These are phyloP conservation scores for Ceratobasidium theobromae DNA, from an alignment of 1,284 basidiomycete genomes.

Conservation along the genomic window DNA sequence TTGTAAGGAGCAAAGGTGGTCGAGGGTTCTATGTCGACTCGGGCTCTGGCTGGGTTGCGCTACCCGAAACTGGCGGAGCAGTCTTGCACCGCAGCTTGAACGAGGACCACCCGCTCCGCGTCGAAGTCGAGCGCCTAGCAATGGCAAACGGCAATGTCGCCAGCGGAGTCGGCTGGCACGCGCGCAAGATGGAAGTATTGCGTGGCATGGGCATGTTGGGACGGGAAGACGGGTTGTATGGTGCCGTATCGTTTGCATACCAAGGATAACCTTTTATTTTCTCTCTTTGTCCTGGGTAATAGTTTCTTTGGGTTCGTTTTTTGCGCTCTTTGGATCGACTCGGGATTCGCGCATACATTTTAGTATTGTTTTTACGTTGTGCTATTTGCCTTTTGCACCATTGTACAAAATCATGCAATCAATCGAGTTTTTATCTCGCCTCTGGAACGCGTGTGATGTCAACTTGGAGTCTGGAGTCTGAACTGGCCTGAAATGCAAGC, in stretches of 20 bases:
- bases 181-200: slow-evolving; percentile 95
- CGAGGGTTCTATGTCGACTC: slow-evolving; percentile 95
- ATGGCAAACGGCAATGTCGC: slow-evolving; percentile 85
- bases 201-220: slow-evolving; percentile 89
- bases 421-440: no score
- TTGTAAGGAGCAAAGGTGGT: slow-evolving; percentile 87
- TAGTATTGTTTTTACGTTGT: not conserved
- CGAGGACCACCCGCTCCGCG: slow-evolving; percentile 63
- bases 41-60: slow-evolving; percentile 73
- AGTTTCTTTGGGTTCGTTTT: not conserved
- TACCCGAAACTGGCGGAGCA: slow-evolving; percentile 39
- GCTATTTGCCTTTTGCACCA: not conserved
- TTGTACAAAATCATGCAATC: not conserved
- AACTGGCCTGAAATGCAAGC: no score
- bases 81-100: slow-evolving; percentile 63
- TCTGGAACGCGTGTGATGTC: no score
- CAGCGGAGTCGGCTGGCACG: slow-evolving; percentile 92
- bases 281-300: not conserved
- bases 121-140: slow-evolving; percentile 70
- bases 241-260: slow-evolving; percentile 90
- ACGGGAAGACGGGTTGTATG: slow-evolving; percentile 88
- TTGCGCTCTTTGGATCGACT: not conserved
- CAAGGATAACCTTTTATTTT: slow-evolving; percentile 75
- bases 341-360: not conserved
- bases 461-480: no score